Base-by-base conservation (phyloP, 306 rosid genomes). In the Echinosophora koreensis region DNA sequence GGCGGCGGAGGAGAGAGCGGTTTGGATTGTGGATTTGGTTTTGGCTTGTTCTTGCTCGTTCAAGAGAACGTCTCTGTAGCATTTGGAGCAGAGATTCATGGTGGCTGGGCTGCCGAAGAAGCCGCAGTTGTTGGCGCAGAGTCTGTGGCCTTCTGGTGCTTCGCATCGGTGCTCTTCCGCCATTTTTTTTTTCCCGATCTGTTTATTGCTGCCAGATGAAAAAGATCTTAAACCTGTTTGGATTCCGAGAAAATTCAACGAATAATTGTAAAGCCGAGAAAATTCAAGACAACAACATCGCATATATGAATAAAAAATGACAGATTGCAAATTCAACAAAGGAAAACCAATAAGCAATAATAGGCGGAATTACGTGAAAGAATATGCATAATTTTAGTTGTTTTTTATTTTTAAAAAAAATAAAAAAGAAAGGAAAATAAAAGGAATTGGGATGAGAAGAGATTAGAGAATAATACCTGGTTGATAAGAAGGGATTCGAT, bases 161-260 rank as follows among this genome's bases (percentile, higher is more conserved):
- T 94, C 80, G 85, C 94, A 94, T 83, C 95, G 57, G 77, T 94
- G 98, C 71, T 94, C 97, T 78, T 94, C 98, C 73, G 97, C 97
- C 98, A 94, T 92, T 1, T 69, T 6, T 61, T 7, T 30, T 22
- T 22, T 22, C 1, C 1, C 22, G 71, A 77, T 79, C 80, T 69
- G 32, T 30, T 30, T 30, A 3, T 70, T 8, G 70, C 6, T 59
- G 61, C 0, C 6, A 34, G 71, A 71, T 14, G 13, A 66, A 72
- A 76, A 44, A 62, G 28, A 2, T 60, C 49, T 70, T 16, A 14
- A 54, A 67, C 78, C 69, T 1, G 54, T 66, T 82, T 41, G 17
- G 58, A 83, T 78, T 78, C 73, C 22, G 8, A 52, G 28, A 37
- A 77, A 77, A 77, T 3, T 59, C 35, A n/a, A 52, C 15, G 51